Percentiles rank a stretch among this genome's conserved stretches.
These are phyloP conservation scores for Articulospora tetracladia DNA, from an alignment of 495 filamentous ascomycete genomes.

Conservation along the genomic window DNA sequence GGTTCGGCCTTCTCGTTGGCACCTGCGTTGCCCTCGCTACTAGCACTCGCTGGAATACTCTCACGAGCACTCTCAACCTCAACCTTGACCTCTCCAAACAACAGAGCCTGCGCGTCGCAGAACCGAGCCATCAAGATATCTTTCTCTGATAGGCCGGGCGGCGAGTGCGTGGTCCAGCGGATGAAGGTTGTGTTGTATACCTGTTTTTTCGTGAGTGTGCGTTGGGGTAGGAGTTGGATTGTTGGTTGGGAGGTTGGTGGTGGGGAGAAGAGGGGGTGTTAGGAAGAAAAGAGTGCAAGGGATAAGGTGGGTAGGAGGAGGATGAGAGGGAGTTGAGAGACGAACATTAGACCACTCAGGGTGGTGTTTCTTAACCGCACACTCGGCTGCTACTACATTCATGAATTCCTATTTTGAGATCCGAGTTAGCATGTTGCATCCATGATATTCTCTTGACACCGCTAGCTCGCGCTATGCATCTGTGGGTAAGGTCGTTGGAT, in stretches of 20 bases:
- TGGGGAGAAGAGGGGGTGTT: neutral
- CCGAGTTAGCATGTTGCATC: neutral
- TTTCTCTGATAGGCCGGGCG: conserved; percentile 63
- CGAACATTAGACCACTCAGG: conserved; percentile 63
- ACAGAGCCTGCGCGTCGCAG: conserved; percentile 57
- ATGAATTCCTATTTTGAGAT: conserved; percentile 49
- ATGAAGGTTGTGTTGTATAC: conserved; percentile 59
- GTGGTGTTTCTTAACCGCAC: conserved; percentile 54
- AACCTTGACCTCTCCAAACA: conserved; percentile 41
- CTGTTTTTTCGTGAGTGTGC: too few species aligned
- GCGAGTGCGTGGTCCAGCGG: conserved; percentile 73
- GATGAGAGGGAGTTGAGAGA: neutral
- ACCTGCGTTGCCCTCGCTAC: neutral
- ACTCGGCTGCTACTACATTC: conserved; percentile 52
- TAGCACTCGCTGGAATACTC: neutral
- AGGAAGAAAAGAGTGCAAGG: neutral
- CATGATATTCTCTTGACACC: neutral
- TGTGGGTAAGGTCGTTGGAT: neutral
- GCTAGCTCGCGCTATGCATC: neutral
- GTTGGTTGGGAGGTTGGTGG: neutral
- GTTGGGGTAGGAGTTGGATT: neutral
- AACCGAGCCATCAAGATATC: conserved; percentile 62
- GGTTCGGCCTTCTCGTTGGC: neutral
- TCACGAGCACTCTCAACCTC: neutral
- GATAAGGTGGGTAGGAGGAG: neutral